These are phyloP conservation scores for Candida manassasensis DNA, from an alignment of 805 yeast genomes.

Conservation along the genomic window DNA sequence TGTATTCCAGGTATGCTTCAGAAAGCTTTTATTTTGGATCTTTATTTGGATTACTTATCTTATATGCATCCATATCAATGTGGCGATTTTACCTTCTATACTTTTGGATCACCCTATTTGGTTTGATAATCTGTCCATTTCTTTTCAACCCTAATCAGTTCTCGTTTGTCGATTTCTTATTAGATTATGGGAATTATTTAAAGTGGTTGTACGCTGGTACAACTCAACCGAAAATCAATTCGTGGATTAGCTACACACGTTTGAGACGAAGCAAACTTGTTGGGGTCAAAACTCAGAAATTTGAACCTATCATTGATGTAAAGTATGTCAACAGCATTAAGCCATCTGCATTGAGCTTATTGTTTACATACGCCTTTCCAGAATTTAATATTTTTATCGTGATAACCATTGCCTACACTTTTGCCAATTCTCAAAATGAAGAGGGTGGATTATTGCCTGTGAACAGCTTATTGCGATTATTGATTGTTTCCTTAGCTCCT, in stretches of 20 bases:
- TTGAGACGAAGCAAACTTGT: slow-evolving; percentile 49
- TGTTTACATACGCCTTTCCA: slow-evolving; percentile 39
- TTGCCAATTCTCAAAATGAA: slow-evolving; percentile 52
- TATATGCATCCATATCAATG: slow-evolving; percentile 55
- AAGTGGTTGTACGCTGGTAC: slow-evolving; percentile 52
- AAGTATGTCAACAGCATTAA: slow-evolving; percentile 41
- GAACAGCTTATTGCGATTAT: slow-evolving; percentile 40
- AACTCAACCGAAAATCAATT: slow-evolving; percentile 28
- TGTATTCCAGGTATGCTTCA: slow-evolving; percentile 68
- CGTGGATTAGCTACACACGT: slow-evolving; percentile 48
- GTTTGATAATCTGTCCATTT: slow-evolving; percentile 67
- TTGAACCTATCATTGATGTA: slow-evolving; percentile 34
- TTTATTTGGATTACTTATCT: slow-evolving; percentile 44
- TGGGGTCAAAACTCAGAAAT: slow-evolving; percentile 46
- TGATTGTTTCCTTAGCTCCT: slow-evolving; percentile 45
- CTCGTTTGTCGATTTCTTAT: slow-evolving; percentile 61
- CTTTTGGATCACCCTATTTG: slow-evolving; percentile 68
- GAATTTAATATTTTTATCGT: slow-evolving; percentile 29
- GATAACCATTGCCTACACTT: slow-evolving; percentile 45
- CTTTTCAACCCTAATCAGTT: slow-evolving; percentile 77
- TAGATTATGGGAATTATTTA: slow-evolving; percentile 58
- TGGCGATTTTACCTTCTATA: slow-evolving; percentile 59
- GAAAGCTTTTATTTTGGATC: slow-evolving; percentile 66
- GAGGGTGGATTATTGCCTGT: slow-evolving; percentile 28
- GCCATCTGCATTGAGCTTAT: slow-evolving; percentile 44